Conservation (phyloP, 2,329 filamentous ascomycete species). For the Torrubiella hemipterigena region DNA sequence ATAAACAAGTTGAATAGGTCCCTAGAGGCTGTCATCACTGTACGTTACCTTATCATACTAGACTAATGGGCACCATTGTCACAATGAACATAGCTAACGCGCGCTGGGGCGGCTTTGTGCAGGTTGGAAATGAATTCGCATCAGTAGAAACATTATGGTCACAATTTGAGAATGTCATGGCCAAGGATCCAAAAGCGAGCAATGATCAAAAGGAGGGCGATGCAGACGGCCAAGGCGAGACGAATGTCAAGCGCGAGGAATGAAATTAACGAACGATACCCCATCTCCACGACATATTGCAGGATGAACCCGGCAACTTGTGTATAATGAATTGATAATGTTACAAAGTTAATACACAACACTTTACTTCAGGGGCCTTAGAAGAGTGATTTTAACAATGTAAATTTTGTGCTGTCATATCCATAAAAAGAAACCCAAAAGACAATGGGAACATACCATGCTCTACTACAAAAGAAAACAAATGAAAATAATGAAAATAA, state of each 20-base stretch:
- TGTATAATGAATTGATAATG: background rate
- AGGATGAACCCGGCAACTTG: background rate
- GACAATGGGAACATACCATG: conserved; percentile 1
- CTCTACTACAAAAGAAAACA: conserved; percentile 4
- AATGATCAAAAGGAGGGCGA: no score
- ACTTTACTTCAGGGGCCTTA: no score
- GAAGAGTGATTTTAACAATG: background rate
- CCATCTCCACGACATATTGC: background rate
- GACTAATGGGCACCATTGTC: background rate
- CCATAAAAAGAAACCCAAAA: conserved; percentile 1
- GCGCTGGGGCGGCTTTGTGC: background rate
- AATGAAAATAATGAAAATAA: conserved; percentile 1
- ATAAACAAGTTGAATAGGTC: conserved; percentile 92
- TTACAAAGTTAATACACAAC: background rate
- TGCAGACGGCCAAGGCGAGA: conserved; percentile 12
- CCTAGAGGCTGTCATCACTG: conserved; percentile 80
- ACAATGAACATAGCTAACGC: background rate
- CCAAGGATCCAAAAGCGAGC: no score
- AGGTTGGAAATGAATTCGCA: conserved; percentile 95
- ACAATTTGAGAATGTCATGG: conserved; percentile 95
- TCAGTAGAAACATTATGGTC: conserved; percentile 95
- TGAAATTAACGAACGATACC: conserved; percentile 5
- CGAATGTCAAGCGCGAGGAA: conserved; percentile 15
- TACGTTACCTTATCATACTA: conserved; percentile 28
- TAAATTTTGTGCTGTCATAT: background rate